These are phyloP conservation scores for Neolentinus lepideus DNA, from an alignment of 1,284 basidiomycete species.

Conservation along the genomic window DNA sequence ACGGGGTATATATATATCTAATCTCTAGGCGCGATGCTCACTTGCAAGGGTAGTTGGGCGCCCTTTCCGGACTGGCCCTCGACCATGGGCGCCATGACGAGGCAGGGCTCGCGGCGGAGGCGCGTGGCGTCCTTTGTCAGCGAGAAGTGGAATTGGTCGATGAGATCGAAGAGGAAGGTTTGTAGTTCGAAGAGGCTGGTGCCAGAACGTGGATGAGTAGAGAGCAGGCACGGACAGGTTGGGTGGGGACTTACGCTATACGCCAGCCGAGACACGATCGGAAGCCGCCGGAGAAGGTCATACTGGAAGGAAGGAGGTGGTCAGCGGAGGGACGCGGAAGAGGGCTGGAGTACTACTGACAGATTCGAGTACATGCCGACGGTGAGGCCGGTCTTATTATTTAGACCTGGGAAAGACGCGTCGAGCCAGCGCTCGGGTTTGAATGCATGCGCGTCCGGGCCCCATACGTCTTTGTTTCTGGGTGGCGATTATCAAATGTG, in stretches of 20 bases:
- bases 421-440: neutral
- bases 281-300: neutral
- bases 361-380: neutral
- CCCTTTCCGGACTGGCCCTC: constrained; percentile 8
- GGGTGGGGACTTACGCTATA: neutral
- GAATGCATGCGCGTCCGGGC: neutral
- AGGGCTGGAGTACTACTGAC: neutral
- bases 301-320: no score
- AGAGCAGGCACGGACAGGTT: neutral
- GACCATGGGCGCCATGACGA: constrained; percentile 10
- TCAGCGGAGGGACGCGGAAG: neutral
- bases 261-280: neutral
- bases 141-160: constrained; percentile 12
- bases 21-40: constrained; percentile 3
- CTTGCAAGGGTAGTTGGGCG: constrained; percentile 8
- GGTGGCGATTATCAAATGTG: neutral
- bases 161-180: constrained; percentile 10
- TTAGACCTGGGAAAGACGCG: neutral
- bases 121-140: constrained; percentile 6
- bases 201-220: neutral
- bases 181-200: constrained; percentile 5
- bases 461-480: constrained; percentile 1
- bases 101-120: constrained; percentile 3
- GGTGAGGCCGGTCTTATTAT: neutral
- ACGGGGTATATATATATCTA: neutral